Base-by-base conservation (phyloP, 192 early-diverging fungal species). In the Umbelopsis ramanniana region DNA sequence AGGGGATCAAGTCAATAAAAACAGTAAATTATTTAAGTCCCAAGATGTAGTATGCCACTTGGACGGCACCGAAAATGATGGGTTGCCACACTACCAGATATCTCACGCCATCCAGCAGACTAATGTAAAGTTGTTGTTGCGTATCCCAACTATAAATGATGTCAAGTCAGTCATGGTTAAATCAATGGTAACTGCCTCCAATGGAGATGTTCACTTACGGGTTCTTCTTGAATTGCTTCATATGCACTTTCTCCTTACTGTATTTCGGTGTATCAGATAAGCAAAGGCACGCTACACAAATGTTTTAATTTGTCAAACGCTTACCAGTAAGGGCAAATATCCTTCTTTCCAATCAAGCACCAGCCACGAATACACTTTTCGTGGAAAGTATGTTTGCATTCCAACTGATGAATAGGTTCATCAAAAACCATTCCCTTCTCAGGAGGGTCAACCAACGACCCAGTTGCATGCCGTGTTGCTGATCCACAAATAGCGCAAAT, bases 311-410 rank as follows among this genome's bases (percentile, higher is more conserved):
- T 50, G 35, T 24, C 9, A 37, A 21, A 19, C 46, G 66, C 72
- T 69, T 72, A 84, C 83, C 83, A 89, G 67, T 89, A 89, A 33
- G 87, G 87, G 69, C 87, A 89, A 68, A 85, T 85, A 57, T 89
- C 87, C 68, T 85, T 89, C 70, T 89, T 89, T 52, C 87, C 87
- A 57, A 89, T 83, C 57, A 89, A 69, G 57, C 85, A 87, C 87
- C 87, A 89, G 23, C 87, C 87, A 53, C 87, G 85, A 75, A 89
- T 89, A 76, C 87, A 89, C 40, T 87, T 83, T 68, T 89, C 85
- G 57, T 89, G 87, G 67, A 89, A 89, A 26, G 82, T 81, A 63
- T 89, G 87, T 37, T 82, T 76, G 67, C 87, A 89, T 53, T 79
- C 80, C 67, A 76, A 78, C 26, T 69, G 79, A 67, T 78, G 79